These are phyloP conservation scores for Sphaerosporella brunnea DNA, from an alignment of 495 filamentous ascomycete species.

Conservation along the genomic window DNA sequence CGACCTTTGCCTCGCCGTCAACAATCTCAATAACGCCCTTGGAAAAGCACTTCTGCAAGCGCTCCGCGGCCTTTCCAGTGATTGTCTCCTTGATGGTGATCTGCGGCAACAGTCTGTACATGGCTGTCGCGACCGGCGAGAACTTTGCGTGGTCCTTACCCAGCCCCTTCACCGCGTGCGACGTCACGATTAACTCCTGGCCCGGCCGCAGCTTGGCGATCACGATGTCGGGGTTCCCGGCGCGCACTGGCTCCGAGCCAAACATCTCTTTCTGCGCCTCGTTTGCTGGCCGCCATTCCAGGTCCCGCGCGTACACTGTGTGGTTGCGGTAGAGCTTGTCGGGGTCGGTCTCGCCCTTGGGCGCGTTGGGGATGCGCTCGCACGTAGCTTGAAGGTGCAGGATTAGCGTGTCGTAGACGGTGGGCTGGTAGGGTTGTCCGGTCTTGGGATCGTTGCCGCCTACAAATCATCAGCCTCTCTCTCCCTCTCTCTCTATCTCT, in stretches of 20 bases:
- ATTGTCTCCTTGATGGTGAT: conserved; percentile 73
- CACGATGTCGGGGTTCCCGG: conserved; percentile 67
- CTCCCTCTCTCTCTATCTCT: conserved; percentile 30
- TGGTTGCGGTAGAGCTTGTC: conserved; percentile 65
- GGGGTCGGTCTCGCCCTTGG: conserved; percentile 56
- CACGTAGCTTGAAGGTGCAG: conserved; percentile 58
- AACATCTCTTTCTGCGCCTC: conserved; percentile 49
- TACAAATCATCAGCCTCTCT: not conserved
- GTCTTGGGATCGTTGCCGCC: conserved; percentile 1
- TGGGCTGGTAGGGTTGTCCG: conserved; percentile 27
- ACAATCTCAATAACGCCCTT: conserved; percentile 61
- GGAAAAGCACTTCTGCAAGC: conserved; percentile 83
- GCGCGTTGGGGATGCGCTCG: conserved; percentile 53
- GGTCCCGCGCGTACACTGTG: conserved; percentile 70
- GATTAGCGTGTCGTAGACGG: conserved; percentile 65
- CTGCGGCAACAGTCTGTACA: conserved; percentile 73
- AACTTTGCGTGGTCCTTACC: conserved; percentile 95
- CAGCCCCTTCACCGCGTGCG: conserved; percentile 85
- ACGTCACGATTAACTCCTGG: conserved; percentile 62
- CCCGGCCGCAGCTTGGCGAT: conserved; percentile 87
- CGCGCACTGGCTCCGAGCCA: conserved; percentile 44
- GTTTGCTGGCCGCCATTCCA: conserved; percentile 57
- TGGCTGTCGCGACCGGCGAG: conserved; percentile 85
- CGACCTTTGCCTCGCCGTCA: conserved; percentile 62
- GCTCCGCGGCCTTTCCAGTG: conserved; percentile 64